A percentile compares a stretch with the other conserved stretches of the same genome.
Evolutionary conservation across 2,329 filamentous ascomycete genomes (phyloP).

Genomic region (Ceratocystis alfenasii): DNA sequence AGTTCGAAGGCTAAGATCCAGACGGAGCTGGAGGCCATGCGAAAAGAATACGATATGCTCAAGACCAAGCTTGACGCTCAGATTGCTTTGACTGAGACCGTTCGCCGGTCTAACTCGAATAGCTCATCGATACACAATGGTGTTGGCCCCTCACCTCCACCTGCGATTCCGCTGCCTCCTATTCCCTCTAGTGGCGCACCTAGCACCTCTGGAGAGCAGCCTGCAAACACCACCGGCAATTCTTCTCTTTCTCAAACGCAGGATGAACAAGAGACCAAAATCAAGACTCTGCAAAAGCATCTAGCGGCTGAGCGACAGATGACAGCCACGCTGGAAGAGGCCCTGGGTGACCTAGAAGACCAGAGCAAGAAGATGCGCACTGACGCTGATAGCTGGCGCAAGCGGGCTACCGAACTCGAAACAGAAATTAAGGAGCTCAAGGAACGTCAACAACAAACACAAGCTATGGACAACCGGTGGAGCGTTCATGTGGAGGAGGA

Average conservation of each 20-base stretch:
- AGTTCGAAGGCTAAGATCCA: constrained; percentile 51
- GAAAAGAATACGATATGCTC: constrained; percentile 59
- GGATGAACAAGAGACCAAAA: constrained; percentile 89
- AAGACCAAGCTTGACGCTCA: constrained; percentile 44
- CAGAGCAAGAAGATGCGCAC: constrained; percentile 85
- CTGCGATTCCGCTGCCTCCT: constrained; percentile 88
- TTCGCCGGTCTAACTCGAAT: constrained; percentile 48
- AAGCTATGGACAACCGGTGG: constrained; percentile 47
- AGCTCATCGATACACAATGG: constrained; percentile 67
- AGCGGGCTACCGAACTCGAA: constrained; percentile 68
- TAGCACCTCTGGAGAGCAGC: not conserved
- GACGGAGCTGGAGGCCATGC: constrained; percentile 54
- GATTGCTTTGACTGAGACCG: constrained; percentile 30
- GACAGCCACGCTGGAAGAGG: constrained; percentile 88
- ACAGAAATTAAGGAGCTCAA: constrained; percentile 55
- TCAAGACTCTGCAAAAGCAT: constrained; percentile 93
- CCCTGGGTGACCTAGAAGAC: constrained; percentile 81
- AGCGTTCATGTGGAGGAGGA: constrained; percentile 91
- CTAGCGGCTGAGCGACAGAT: constrained; percentile 92
- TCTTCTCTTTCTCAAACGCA: constrained; percentile 63
- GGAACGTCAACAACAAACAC: constrained; percentile 36
- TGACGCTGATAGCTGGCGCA: constrained; percentile 83
- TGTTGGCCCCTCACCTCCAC: constrained; percentile 83
- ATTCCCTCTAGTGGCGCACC: constrained; percentile 49
- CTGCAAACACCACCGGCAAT: constrained; percentile 38